Evolutionary conservation across 176 grass and related monocot species (phyloP).

Genomic region (Paspalum notatum): DNA sequence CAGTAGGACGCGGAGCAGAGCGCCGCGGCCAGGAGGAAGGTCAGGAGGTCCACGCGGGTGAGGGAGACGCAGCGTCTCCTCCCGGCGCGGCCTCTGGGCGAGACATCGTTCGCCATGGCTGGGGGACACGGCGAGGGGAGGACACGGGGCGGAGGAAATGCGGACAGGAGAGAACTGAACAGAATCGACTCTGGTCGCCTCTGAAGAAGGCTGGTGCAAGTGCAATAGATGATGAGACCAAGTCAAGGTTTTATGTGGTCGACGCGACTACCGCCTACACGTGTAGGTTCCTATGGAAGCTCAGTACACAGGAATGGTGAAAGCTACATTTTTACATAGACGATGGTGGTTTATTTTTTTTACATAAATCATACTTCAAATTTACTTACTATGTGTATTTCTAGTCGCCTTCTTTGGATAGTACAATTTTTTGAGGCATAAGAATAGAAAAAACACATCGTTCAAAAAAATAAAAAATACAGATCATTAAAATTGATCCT

Average conservation of each 20-base stretch:
- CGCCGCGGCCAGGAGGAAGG: constrained; percentile 36
- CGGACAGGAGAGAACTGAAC: neutral
- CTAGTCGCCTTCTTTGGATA: too few relatives aligned
- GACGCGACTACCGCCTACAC: too few relatives aligned
- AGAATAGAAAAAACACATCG: too few relatives aligned
- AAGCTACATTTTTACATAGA: neutral
- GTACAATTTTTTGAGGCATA: too few relatives aligned
- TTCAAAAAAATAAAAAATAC: too few relatives aligned
- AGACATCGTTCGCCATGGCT: constrained; percentile 52
- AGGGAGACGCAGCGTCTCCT: constrained; percentile 27
- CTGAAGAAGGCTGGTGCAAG: neutral
- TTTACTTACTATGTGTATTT: too few relatives aligned
- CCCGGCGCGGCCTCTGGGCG: constrained; percentile 14
- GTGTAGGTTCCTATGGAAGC: neutral
- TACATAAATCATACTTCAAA: too few relatives aligned
- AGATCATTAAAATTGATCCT: too few relatives aligned
- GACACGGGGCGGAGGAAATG: constrained; percentile 17
- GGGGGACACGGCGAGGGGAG: too few relatives aligned
- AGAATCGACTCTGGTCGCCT: too few relatives aligned
- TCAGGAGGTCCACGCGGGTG: constrained; percentile 48
- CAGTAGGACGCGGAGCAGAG: constrained; percentile 76
- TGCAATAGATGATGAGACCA: constrained; percentile 2
- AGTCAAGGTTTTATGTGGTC: neutral
- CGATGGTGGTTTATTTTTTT: too few relatives aligned
- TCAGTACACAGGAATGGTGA: neutral